Base-by-base conservation (phyloP, 1,139 yeast genomes). In the Candida sp. region DNA sequence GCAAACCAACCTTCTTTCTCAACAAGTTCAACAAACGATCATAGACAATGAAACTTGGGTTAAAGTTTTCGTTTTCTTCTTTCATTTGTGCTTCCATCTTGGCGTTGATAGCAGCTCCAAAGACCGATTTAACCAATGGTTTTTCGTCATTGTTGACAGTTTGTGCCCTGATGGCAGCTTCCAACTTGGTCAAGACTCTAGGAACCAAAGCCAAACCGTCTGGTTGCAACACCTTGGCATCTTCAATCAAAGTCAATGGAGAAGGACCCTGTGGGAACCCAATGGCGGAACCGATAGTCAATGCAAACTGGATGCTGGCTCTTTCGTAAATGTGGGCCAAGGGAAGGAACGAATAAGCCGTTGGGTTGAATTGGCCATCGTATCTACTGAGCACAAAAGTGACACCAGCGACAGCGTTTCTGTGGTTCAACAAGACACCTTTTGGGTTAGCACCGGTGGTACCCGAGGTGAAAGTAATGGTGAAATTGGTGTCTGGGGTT, bases 401-500 rank as follows among this genome's bases (percentile, higher is more conserved):
- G 31, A 79, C 60, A 7, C 83, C 84, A 9, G 88, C 75, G n/a
- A 80, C 73, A 2, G 84, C 79, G 57, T 73, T 75, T 40, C 67
- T 66, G 51, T 88, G 90, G 6, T 82, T 73, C 57, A 87, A 69
- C 33, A 82, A 80, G n/a, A 85, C 93, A 44, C 93, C 93, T 66
- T 88, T 88, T 17, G 93, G 93, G 50, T 75, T 66, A 8, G 76
- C 56, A 17, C 92, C 92, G 3, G 93, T 86, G 26, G 93, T 86
- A 33, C 93, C 93, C 6, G 92, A 85, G 11, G 96, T 89, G 68
- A 88, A 89, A 42, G 88, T 84, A 55, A 89, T 84, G 46, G 93
- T 86, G 58, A 84, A 82, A 17, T 78, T 55, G 35, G 86, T 78
- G 5, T 83, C 79, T 1, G 85, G 80, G 0, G 62, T 66, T 12